Conservation (phyloP, 2,329 filamentous ascomycete genomes). For the Fusarium duplospermum region DNA sequence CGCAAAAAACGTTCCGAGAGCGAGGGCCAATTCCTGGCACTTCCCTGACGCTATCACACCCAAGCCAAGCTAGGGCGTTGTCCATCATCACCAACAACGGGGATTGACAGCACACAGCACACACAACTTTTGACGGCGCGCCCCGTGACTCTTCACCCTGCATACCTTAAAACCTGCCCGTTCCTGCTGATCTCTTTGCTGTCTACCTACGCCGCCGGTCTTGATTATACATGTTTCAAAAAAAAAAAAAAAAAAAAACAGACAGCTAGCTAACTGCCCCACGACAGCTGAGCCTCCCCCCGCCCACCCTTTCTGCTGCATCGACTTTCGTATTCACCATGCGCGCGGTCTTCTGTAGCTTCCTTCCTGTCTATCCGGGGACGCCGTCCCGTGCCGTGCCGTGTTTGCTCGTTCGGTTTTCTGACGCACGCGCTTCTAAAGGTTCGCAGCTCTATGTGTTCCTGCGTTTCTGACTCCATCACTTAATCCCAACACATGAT, state of each 20-base stretch:
- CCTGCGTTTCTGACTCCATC: slow-evolving; percentile 1
- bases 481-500: background rate
- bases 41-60: background rate
- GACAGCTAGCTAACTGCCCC: background rate
- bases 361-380: background rate
- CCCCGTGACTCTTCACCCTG: background rate
- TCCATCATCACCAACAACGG: background rate
- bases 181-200: slow-evolving; percentile 1
- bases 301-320: slow-evolving; percentile 34
- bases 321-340: slow-evolving; percentile 30
- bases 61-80: background rate
- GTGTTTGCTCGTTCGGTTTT: background rate
- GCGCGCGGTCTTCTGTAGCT: slow-evolving; percentile 8
- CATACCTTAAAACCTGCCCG: background rate
- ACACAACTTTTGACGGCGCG: background rate
- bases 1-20: slow-evolving; percentile 26
- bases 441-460: slow-evolving; percentile 1
- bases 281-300: slow-evolving; percentile 25
- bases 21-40: slow-evolving; percentile 32
- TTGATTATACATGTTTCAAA: slow-evolving; percentile 18
- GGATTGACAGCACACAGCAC: slow-evolving; percentile 4
- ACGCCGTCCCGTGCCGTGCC: background rate
- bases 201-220: background rate
- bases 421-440: background rate
- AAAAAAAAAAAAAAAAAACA: background rate